Base-by-base conservation (phyloP, 768 basidiomycete species). In the Leccinum incarnatum region DNA sequence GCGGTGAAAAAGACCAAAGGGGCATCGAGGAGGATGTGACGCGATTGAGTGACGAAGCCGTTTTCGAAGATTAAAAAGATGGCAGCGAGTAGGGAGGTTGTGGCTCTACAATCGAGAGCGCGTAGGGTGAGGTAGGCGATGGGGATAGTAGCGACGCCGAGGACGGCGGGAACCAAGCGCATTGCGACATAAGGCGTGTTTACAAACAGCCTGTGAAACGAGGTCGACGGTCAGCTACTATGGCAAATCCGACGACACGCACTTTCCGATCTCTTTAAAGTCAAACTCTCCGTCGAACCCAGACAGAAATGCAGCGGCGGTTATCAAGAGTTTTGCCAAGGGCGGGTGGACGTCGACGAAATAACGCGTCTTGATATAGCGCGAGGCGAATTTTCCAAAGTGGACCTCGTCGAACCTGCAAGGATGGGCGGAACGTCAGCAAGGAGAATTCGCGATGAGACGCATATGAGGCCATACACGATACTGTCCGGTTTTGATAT, bases 1-100 rank as follows among this genome's bases (percentile, higher is more conserved):
- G 93, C 93, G 23, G 95, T 98, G 79, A 98, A 99, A 81, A 99
- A 98, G 66, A 99, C 83, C 63, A 99, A 83, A n/a, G 95, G 95
- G 15, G 95, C 95, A 74, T 99, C 97, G 71, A 99, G 89, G 50
- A 99, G 90, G 74, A 99, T 98, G 68, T 94, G 87, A 12, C 97
- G 87, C 3, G 95, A 97, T 72, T 99, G 97, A 12, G 96, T 97
- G 72, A 96, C 79, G 63, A 98, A 79, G 14, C 91, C 95, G 70
- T 99, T 99, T 76, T 99, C 97, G 74, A 99, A 98, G 1, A 89
- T 94, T 77, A 99, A 80, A 74, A 98, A 88, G 60, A 95, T 79
- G 14, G 94, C 83, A 21, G 91, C 93, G 59, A 99, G 86, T 65
- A 97, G 84, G 61, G 97, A 89, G 46, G 97, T 93, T 19, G 93